Evolutionary conservation across 495 filamentous ascomycete species (phyloP).

Genomic region (Evansstolkia leycettana): DNA sequence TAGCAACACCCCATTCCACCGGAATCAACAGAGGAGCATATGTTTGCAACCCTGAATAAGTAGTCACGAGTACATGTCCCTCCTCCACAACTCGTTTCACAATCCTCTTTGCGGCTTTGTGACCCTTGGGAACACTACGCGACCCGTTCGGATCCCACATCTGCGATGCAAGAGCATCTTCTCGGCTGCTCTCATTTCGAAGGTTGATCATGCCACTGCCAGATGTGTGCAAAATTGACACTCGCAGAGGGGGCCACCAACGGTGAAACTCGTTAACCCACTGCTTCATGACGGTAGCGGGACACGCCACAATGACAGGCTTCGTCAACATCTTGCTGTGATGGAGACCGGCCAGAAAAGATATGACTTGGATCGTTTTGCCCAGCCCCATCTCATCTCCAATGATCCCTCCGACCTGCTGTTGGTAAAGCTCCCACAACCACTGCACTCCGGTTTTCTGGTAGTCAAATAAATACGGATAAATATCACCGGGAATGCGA

Average conservation of each 20-base stretch:
- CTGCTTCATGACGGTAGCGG: conserved; percentile 87
- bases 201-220: conserved; percentile 92
- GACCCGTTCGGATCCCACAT: conserved; percentile 17
- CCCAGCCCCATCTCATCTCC: conserved; percentile 98
- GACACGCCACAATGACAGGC: conserved; percentile 80
- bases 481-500: conserved; percentile 81
- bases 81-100: conserved; percentile 72
- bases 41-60: conserved; percentile 83
- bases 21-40: conserved; percentile 70
- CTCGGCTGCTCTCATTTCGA: conserved; percentile 52
- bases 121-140: conserved; percentile 30
- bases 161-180: conserved; percentile 45
- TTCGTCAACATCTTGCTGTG: conserved; percentile 75
- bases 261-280: conserved; percentile 98
- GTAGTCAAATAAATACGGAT: conserved; percentile 82
- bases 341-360: conserved; percentile 81
- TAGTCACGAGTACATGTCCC: conserved; percentile 88
- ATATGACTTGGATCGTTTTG: conserved; percentile 90
- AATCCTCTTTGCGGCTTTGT: conserved; percentile 60
- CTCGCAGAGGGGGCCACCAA: conserved; percentile 93
- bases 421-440: conserved; percentile 86
- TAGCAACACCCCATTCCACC: conserved; percentile 81
- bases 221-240: conserved; percentile 88
- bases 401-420: conserved; percentile 85
- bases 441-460: conserved; percentile 93